Percentiles rank a stretch among this genome's conserved stretches.
Conservation (phyloP, 2,329 filamentous ascomycete genomes). For the Fusarium sp. region DNA sequence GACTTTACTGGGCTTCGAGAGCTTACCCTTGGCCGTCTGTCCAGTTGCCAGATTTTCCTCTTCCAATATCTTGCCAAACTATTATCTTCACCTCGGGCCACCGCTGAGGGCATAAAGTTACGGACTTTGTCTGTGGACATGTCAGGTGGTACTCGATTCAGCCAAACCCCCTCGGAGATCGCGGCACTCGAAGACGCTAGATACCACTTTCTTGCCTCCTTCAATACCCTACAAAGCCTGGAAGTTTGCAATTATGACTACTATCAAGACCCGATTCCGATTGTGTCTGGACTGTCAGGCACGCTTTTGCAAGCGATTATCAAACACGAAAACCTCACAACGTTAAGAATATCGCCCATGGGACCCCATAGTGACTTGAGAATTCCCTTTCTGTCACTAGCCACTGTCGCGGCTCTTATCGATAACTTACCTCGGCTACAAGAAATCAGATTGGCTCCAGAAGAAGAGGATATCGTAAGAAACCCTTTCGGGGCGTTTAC, state of each 20-base stretch:
- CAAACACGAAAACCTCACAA: slow-evolving; percentile 31
- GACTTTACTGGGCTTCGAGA: slow-evolving; percentile 30
- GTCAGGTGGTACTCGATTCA: not conserved
- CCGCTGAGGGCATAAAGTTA: slow-evolving; percentile 4
- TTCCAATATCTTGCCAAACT: slow-evolving; percentile 8
- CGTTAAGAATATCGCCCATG: slow-evolving; percentile 13
- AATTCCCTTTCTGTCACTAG: slow-evolving; percentile 25
- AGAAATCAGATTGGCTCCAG: slow-evolving; percentile 26
- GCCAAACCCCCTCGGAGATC: not conserved
- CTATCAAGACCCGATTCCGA: not conserved
- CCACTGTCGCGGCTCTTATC: slow-evolving; percentile 21
- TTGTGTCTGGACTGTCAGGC: slow-evolving; percentile 17
- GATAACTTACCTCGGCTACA: slow-evolving; percentile 21
- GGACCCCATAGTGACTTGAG: not conserved
- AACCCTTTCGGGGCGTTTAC: not conserved
- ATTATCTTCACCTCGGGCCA: not conserved
- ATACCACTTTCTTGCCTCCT: slow-evolving; percentile 32
- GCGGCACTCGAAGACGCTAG: not conserved
- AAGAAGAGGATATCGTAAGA: slow-evolving; percentile 18
- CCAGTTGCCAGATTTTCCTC: not conserved
- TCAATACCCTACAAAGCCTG: slow-evolving; percentile 30
- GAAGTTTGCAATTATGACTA: slow-evolving; percentile 10
- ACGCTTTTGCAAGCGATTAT: slow-evolving; percentile 32
- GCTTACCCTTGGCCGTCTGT: slow-evolving; percentile 1
- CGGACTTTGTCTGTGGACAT: slow-evolving; percentile 6